Conservation (phyloP, 306 rosid genomes). For the Dalbergia cochinchinensis region DNA sequence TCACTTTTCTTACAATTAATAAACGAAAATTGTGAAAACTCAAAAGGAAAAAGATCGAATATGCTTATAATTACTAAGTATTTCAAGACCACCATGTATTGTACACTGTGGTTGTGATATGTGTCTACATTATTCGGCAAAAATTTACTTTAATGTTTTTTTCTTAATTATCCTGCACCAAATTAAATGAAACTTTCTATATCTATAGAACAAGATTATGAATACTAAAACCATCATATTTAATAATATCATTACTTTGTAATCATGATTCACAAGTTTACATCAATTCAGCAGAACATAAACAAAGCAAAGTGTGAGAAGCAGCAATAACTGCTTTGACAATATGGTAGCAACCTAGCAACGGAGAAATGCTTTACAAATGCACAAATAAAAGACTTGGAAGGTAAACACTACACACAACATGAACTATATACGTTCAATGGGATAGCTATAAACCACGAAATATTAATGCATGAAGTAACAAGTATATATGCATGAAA, state of each 20-base stretch:
- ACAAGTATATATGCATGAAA: neutral
- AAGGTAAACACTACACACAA: constrained; percentile 3
- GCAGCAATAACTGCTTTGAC: neutral
- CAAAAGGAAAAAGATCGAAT: too few relatives aligned
- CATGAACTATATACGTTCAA: neutral
- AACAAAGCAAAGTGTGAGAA: neutral
- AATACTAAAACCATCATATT: neutral
- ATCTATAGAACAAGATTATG: too few relatives aligned
- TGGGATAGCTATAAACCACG: neutral
- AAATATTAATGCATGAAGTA: neutral
- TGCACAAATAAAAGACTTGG: neutral
- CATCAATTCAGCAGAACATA: neutral
- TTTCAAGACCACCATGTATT: too few relatives aligned
- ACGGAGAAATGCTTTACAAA: neutral
- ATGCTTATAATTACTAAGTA: too few relatives aligned
- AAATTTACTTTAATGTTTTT: too few relatives aligned
- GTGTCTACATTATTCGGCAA: too few relatives aligned
- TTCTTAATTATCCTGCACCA: too few relatives aligned
- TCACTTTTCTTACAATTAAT: neutral
- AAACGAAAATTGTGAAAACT: too few relatives aligned
- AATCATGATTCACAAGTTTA: neutral
- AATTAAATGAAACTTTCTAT: too few relatives aligned
- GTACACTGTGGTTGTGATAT: too few relatives aligned
- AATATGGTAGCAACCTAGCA: neutral
- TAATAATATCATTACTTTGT: neutral